A percentile compares a stretch with the other conserved stretches of the same genome.
Conservation (phyloP, 768 basidiomycete species). For the Hebeloma cylindrosporum region DNA sequence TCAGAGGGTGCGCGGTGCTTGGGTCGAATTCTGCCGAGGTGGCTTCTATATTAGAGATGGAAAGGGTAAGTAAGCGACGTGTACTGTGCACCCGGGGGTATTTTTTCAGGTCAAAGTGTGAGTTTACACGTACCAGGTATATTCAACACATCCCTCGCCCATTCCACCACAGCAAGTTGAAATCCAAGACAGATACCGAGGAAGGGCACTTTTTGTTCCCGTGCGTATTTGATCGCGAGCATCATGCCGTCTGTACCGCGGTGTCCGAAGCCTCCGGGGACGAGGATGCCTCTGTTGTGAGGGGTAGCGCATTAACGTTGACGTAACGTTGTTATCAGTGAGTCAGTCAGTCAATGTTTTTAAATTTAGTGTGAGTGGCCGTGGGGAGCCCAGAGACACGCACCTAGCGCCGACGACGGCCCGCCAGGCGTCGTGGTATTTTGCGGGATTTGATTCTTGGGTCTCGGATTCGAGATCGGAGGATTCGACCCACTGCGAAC, state of each 20-base stretch:
- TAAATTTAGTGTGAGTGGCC: too few relatives aligned
- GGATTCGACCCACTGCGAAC: slow-evolving; percentile 98
- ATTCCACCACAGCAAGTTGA: slow-evolving; percentile 95
- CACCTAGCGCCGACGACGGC: slow-evolving; percentile 88
- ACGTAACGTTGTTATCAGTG: slow-evolving; percentile 87
- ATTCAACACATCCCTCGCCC: slow-evolving; percentile 82
- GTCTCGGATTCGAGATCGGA: slow-evolving; percentile 84
- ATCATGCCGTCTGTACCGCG: slow-evolving; percentile 98
- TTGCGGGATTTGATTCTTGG: slow-evolving; percentile 76
- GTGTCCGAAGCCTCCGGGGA: slow-evolving; percentile 93
- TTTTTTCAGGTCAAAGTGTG: too few relatives aligned
- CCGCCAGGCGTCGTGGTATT: slow-evolving; percentile 95
- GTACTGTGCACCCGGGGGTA: too few relatives aligned
- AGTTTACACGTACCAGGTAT: slow-evolving; percentile 52
- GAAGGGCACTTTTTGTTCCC: slow-evolving; percentile 94
- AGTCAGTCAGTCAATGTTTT: too few relatives aligned
- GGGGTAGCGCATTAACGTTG: slow-evolving; percentile 27
- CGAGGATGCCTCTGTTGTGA: slow-evolving; percentile 79
- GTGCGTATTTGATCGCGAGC: slow-evolving; percentile 94
- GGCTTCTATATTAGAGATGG: slow-evolving; percentile 56
- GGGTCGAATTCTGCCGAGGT: slow-evolving; percentile 81
- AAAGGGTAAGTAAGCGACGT: too few relatives aligned
- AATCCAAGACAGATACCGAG: slow-evolving; percentile 97
- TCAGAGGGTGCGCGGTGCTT: slow-evolving; percentile 62
- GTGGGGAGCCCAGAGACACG: slow-evolving; percentile 26